Base-by-base conservation (phyloP, 805 yeast species). In the Metschnikowia amazonensis region DNA sequence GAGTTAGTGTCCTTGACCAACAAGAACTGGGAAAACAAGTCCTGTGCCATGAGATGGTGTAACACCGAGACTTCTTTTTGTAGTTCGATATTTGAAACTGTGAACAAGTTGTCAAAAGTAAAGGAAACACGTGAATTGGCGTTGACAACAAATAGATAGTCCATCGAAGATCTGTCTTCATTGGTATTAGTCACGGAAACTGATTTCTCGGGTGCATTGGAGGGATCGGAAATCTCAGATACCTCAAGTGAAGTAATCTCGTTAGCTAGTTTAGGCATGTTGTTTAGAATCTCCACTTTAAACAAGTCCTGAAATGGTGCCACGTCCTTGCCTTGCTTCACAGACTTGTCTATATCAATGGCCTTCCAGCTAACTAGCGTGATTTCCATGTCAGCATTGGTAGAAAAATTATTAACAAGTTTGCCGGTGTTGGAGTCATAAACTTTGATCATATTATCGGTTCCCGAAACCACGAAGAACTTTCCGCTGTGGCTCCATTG, bases 351-450 rank as follows among this genome's bases (percentile, higher is more conserved):
- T 3, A 47, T 27, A 21, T 47, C 46, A 16, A 49, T 41, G 3
- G 49, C 47, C 25, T 47, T 37, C 60, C 60, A 55, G 44, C 51
- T 53, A 35, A 51, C 44, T 18, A 51, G 49, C 3, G 61, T 49
- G 25, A 51, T 51, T 13, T 53, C 49, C 24, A 43, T 36, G 3
- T 34, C 44, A 14, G 47, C 46, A 16, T 51, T 55, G 17, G 64
- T 56, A 18, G 58, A 49, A 17, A 54, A 48, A 24, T 49, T 50
- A 30, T 62, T 61, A 27, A 74, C 50, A 21, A 68, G 57, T n/a
- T 64, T 64, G 1, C 83, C 82, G 16, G 63, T 71, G 45, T 72
- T 69, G 4, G 77, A 68, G 48, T 74, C 75, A 44, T 74, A 75
- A 1, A 79, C 58, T 42, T 72, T 67, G 33, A 70, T 67, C 7